A percentile compares a stretch with the other conserved stretches of the same genome.
Conservation (phyloP, 495 filamentous ascomycete genomes). For the Glonium stellatum region DNA sequence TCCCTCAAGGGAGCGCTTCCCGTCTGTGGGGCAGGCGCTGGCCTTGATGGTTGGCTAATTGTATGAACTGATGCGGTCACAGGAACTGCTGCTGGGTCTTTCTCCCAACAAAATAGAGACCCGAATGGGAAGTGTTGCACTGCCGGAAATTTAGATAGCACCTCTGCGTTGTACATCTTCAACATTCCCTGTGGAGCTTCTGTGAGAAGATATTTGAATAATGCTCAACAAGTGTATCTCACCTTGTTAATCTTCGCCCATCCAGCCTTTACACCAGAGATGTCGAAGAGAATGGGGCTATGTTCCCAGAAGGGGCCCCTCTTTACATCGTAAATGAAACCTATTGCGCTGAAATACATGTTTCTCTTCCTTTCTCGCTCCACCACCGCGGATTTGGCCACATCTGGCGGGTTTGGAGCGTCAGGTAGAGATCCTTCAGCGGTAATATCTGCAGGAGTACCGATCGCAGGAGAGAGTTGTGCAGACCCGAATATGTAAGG, state of each 20-base stretch:
- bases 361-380: constrained; percentile 62
- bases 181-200: constrained; percentile 51
- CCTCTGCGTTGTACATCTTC: constrained; percentile 67
- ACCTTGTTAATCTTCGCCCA: constrained; percentile 99
- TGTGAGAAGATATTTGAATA: constrained; percentile 8
- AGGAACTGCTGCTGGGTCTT: constrained; percentile 53
- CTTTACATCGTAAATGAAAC: constrained; percentile 98
- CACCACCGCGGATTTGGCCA: constrained; percentile 60
- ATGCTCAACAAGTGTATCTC: constrained; percentile 1
- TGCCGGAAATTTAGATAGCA: constrained; percentile 63
- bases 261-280: constrained; percentile 79
- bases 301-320: constrained; percentile 98
- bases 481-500: constrained; percentile 94
- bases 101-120: constrained; percentile 75
- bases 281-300: constrained; percentile 89
- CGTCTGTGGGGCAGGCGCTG: constrained; percentile 17
- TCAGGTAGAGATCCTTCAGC: constrained; percentile 65
- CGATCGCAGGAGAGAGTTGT: constrained; percentile 72
- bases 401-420: constrained; percentile 62
- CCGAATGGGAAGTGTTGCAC: constrained; percentile 70
- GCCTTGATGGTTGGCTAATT: constrained; percentile 46
- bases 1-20: constrained; percentile 13
- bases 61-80: constrained; percentile 49
- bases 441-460: constrained; percentile 50
- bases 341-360: constrained; percentile 97